A percentile compares a stretch with the other conserved stretches of the same genome.
Evolutionary conservation across 495 filamentous ascomycete genomes (phyloP).

Genomic region (Cenococcum geophilum): DNA sequence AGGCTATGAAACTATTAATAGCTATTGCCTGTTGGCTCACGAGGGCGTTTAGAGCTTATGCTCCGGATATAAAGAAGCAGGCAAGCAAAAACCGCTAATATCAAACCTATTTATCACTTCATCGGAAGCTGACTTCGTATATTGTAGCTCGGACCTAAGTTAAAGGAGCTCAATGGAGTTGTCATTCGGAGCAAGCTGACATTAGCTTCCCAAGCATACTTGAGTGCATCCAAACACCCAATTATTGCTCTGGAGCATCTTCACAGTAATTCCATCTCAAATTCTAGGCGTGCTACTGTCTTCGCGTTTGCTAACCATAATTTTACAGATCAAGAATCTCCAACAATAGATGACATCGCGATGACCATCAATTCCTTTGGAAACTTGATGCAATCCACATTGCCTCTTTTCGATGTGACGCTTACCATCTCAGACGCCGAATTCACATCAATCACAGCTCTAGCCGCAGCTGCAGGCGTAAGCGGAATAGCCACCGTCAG

Average conservation of each 20-base stretch:
- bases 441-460: not conserved
- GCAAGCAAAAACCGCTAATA: not conserved
- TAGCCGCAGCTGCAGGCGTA: not conserved
- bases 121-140: not conserved
- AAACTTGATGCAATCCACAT: not conserved
- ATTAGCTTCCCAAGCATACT: not conserved
- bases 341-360: not conserved
- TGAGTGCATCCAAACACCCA: not conserved
- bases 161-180: not conserved
- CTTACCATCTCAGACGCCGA: not conserved
- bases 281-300: too few species aligned
- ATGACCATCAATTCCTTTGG: not conserved
- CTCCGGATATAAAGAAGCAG: not conserved
- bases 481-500: not conserved
- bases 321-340: not conserved
- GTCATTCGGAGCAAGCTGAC: not conserved
- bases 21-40: not conserved
- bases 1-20: not conserved
- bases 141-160: not conserved
- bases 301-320: too few species aligned
- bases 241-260: not conserved
- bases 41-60: not conserved
- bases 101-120: not conserved
- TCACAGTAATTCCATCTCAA: not conserved
- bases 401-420: not conserved